phyloP scores from a whole-genome alignment of 2,329 filamentous ascomycete species.

The Trichoderma sp. region DNA sequence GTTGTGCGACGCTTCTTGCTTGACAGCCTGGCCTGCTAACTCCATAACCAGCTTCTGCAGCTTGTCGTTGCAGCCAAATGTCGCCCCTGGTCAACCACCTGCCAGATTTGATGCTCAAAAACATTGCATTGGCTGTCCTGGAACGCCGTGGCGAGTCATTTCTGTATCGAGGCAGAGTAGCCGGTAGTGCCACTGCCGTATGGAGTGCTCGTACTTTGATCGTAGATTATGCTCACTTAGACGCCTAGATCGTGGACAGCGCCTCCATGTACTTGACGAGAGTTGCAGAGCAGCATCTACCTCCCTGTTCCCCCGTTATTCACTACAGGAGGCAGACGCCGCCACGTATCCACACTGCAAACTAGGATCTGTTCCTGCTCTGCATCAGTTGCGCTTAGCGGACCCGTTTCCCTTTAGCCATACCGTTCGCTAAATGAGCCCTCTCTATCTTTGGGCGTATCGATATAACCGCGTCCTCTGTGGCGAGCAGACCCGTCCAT shows the following conservation, averaged over 20 bases:
- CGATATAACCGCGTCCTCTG: not conserved
- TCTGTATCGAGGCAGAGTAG: not conserved
- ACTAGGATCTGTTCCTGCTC: constrained; percentile 18
- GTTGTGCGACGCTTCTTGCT: constrained; percentile 13
- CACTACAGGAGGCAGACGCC: constrained; percentile 14
- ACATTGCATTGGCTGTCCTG: not conserved
- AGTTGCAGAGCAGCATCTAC: not conserved
- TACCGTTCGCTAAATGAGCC: constrained; percentile 1
- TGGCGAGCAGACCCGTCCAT: not conserved
- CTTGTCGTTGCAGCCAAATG: constrained; percentile 8
- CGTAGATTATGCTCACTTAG: not conserved
- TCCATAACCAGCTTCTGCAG: constrained; percentile 7
- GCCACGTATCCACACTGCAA: constrained; percentile 4
- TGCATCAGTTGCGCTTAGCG: constrained; percentile 14
- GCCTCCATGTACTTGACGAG: not conserved
- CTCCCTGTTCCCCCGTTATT: not conserved
- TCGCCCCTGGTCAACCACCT: not conserved
- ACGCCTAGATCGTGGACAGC: not conserved
- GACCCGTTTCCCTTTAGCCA: constrained; percentile 4
- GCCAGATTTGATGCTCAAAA: not conserved
- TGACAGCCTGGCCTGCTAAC: not conserved
- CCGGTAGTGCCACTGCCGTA: not conserved
- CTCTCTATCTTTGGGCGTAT: not conserved
- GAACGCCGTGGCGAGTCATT: not conserved
- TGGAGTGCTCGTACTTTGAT: not conserved